Percentiles rank a stretch among this genome's conserved stretches.
Conservation (phyloP, 768 basidiomycete genomes). For the Suillus spraguei region DNA sequence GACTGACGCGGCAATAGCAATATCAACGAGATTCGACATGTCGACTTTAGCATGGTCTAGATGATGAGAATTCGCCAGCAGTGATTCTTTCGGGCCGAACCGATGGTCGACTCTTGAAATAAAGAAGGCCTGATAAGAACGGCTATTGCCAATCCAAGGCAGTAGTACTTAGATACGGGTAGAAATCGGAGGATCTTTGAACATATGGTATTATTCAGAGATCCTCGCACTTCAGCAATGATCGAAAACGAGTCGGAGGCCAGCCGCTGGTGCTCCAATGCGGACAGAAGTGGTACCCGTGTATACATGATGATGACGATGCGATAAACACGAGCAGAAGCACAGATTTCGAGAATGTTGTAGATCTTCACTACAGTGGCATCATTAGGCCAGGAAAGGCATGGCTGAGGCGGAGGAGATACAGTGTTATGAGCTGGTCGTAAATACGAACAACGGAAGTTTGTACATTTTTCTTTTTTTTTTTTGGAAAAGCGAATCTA, state of each 20-base stretch:
- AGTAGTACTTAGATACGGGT: neutral
- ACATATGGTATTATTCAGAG: neutral
- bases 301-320: neutral
- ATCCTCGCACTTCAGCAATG: neutral
- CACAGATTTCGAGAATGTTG: neutral
- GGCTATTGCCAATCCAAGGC: slow-evolving; percentile 29
- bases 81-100: neutral
- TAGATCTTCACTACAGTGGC: neutral
- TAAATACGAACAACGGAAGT: neutral
- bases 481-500: too few species aligned
- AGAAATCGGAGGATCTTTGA: neutral
- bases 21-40: too few species aligned
- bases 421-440: neutral
- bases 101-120: neutral
- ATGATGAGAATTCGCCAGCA: too few species aligned
- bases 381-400: neutral
- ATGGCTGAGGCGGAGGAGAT: neutral
- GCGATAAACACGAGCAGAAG: neutral
- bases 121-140: slow-evolving; percentile 11
- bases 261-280: neutral
- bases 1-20: too few species aligned
- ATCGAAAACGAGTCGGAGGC: neutral
- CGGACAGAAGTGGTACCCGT: neutral
- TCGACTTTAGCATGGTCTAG: too few species aligned
- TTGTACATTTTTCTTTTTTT: too few species aligned